Percentiles rank a stretch among this genome's conserved stretches.
Conservation (phyloP, 805 yeast genomes). For the Zygosaccharomyces bailii region DNA sequence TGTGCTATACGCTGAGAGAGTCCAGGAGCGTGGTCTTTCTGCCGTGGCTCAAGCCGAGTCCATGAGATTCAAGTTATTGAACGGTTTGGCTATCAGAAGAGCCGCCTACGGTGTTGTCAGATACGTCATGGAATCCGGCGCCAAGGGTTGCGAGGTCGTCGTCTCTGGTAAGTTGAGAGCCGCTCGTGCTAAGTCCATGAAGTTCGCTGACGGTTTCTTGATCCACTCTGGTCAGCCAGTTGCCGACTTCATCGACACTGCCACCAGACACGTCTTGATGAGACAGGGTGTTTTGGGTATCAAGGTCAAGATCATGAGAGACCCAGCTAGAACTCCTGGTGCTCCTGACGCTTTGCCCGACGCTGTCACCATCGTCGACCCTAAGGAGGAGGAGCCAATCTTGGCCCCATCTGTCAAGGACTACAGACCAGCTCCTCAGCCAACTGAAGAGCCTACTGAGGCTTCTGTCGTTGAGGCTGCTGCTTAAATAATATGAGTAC, state of each 20-base stretch:
- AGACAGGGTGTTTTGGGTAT: constrained; percentile 99
- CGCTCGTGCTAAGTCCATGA: constrained; percentile 99
- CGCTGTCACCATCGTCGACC: constrained; percentile 86
- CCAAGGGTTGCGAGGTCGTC: constrained; percentile 99
- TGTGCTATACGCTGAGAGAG: constrained; percentile 97
- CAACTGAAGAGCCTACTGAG: constrained; percentile 22
- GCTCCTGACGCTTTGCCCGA: constrained; percentile 96
- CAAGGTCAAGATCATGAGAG: constrained; percentile 99
- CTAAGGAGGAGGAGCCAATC: constrained; percentile 87
- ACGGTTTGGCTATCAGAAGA: constrained; percentile 99
- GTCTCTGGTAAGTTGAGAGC: constrained; percentile 99
- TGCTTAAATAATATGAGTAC: constrained; percentile 25
- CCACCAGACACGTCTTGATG: constrained; percentile 98
- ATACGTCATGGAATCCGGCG: constrained; percentile 99
- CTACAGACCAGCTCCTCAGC: constrained; percentile 48
- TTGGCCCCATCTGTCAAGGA: constrained; percentile 79
- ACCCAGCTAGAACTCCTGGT: constrained; percentile 79
- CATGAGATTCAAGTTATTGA: constrained; percentile 93
- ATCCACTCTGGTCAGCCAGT: constrained; percentile 99
- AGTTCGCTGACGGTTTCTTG: constrained; percentile 99
- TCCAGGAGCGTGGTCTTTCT: constrained; percentile 98
- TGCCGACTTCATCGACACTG: constrained; percentile 95
- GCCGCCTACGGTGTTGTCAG: constrained; percentile 99
- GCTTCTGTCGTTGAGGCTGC: constrained; percentile 27
- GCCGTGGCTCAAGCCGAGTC: constrained; percentile 99